Conservation (phyloP, 78 protist genomes). For the Dictyostelium discoideum region DNA sequence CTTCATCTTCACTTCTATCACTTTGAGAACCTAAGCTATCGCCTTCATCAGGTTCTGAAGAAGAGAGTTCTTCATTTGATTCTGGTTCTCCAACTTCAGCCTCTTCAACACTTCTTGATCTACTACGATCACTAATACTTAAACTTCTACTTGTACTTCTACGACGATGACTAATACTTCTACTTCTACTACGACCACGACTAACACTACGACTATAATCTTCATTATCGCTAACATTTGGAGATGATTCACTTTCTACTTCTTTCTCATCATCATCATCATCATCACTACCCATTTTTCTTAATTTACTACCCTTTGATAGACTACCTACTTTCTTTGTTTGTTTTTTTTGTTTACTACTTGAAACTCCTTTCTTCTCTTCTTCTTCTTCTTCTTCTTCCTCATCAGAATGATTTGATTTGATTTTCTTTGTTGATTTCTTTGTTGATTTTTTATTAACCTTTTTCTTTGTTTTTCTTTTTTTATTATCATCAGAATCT, state of each 20-base stretch:
- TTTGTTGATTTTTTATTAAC: not conserved
- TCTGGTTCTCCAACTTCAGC: slow-evolving; percentile 9
- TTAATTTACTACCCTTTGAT: not conserved
- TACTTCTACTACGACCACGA: slow-evolving; percentile 3
- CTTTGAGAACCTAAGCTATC: not conserved
- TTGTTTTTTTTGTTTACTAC: not conserved
- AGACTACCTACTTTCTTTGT: not conserved
- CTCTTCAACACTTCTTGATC: not conserved
- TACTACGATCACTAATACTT: not conserved
- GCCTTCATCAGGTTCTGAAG: not conserved
- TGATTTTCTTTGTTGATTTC: not conserved
- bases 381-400: not conserved
- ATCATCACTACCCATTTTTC: not conserved
- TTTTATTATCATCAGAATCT: not conserved
- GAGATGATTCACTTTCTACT: not conserved
- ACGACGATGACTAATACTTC: not conserved
- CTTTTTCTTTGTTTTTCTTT: not conserved
- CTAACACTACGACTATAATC: too few relatives aligned
- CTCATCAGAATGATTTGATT: not conserved
- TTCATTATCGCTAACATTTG: not conserved
- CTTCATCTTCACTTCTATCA: slow-evolving; percentile 6
- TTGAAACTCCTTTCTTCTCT: not conserved
- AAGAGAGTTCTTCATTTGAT: not conserved
- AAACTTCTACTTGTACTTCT: not conserved
- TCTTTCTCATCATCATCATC: slow-evolving; percentile 5